phyloP scores from a whole-genome alignment of 1,284 basidiomycete genomes.

The Cystobasidiaceae sp. region DNA sequence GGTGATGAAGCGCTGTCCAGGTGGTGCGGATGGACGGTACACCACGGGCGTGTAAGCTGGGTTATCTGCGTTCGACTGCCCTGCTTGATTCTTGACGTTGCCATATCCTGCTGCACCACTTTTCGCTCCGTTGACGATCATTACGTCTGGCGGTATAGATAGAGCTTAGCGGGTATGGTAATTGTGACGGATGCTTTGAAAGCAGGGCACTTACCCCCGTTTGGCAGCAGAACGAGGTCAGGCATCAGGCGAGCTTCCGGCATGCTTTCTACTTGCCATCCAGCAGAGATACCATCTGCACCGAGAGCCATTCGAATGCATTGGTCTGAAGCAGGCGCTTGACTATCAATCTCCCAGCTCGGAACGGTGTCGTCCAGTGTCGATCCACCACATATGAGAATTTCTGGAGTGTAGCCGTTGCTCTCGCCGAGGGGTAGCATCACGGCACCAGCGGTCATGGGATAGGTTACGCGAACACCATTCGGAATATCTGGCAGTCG shows the following conservation, averaged over 20 bases:
- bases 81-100: constrained; percentile 65
- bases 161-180: too few relatives aligned
- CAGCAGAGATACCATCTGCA: constrained; percentile 59
- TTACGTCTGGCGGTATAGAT: too few relatives aligned
- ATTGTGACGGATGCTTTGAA: too few relatives aligned
- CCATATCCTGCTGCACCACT: constrained; percentile 77
- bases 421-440: constrained; percentile 64
- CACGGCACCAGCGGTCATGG: constrained; percentile 66
- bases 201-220: constrained; percentile 50
- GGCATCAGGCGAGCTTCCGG: constrained; percentile 68
- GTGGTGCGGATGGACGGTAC: constrained; percentile 62
- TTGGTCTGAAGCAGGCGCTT: constrained; percentile 64
- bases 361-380: constrained; percentile 59
- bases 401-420: constrained; percentile 61
- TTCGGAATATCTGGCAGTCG: constrained; percentile 68
- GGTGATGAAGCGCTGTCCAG: constrained; percentile 61
- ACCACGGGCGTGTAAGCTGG: constrained; percentile 67
- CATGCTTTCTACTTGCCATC: constrained; percentile 69
- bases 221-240: constrained; percentile 68
- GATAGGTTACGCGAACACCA: constrained; percentile 72
- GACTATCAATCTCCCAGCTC: constrained; percentile 60
- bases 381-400: constrained; percentile 74
- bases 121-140: constrained; percentile 70
- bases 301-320: constrained; percentile 65
- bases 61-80: constrained; percentile 70